These are phyloP conservation scores for Albizia julibrissin DNA, from an alignment of 306 rosid genomes.

Conservation along the genomic window DNA sequence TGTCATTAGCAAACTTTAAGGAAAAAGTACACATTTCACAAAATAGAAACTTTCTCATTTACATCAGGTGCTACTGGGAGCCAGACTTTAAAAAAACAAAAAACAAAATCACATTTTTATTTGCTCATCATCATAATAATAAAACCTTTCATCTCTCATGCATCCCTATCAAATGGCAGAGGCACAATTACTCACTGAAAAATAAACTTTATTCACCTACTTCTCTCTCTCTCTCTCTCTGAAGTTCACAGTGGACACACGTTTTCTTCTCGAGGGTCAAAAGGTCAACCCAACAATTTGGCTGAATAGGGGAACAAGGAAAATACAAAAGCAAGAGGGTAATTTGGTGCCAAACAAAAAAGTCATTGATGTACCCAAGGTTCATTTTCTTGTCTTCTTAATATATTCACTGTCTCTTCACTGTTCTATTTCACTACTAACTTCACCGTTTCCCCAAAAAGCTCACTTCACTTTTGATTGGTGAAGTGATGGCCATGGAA, in stretches of 20 bases:
- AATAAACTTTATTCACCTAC: background rate
- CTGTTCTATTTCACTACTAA: constrained; percentile 30
- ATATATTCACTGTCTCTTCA: constrained; percentile 21
- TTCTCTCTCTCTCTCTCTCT: background rate
- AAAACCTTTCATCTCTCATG: background rate
- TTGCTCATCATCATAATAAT: background rate
- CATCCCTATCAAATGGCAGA: background rate
- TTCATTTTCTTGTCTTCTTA: constrained; percentile 33
- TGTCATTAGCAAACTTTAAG: background rate
- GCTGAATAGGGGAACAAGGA: background rate
- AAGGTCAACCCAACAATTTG: background rate
- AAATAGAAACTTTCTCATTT: background rate
- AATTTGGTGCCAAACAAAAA: background rate
- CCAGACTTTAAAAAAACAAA: background rate
- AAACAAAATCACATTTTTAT: background rate
- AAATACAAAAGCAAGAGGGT: background rate
- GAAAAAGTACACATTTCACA: background rate
- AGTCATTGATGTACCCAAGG: constrained; percentile 1
- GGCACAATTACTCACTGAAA: background rate
- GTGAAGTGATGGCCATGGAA: constrained; percentile 49
- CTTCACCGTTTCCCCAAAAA: constrained; percentile 56
- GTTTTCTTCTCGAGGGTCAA: background rate
- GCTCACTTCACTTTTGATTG: constrained; percentile 44
- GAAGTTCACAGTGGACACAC: background rate
- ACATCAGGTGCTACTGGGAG: background rate